Evolutionary conservation across 176 grass and related monocot genomes (phyloP), one percentile per base, ranked within the genome.

Genomic region (Phragmites australis): DNA sequence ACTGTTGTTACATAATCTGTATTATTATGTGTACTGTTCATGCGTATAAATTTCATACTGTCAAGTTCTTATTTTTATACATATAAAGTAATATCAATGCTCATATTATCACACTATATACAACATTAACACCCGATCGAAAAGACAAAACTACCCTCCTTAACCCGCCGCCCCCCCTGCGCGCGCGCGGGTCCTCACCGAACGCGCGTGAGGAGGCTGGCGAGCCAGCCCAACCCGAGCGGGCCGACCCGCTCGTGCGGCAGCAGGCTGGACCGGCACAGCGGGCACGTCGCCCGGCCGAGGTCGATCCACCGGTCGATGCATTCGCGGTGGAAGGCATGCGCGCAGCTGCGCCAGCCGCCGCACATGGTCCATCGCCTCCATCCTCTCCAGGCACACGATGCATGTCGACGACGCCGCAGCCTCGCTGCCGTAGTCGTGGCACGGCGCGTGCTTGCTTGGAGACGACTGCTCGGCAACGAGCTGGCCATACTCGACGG

Each of bases 291-390:
- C 31, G 18, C 8, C 37, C 78, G 81, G 69, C 89, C 86, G 19
- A 87, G 68, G 19, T 97, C 91, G 68, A 97, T 91, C 94, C 94
- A 97, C 5, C 74, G 81, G 85, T 97, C 91, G 83, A 97, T 85
- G 87, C 91, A 97, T 61, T 26, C 46, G 59, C 73, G 75, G 83
- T 97, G 94, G 86, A 91, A 97, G 27, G 83, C 87, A 64, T 97
- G 94, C 42, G 54, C 29, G 42, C 91, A 97, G 80, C 88, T 89
- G 47, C 86, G n/a, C 89, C 14, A 93, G 89, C 81, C 81, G 78
- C 63, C 94, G 83, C 25, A 93, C 84, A 67, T 89, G 55, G 57
- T 89, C 89, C 21, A 29, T 0, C 49, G 49, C 65, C 62, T 86
- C 60, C 81, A 93, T 34, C 69, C 8, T 27, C 65, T 93, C 87